Conservation (phyloP, 2,329 filamentous ascomycete genomes). For the Epichloe bromicola region DNA sequence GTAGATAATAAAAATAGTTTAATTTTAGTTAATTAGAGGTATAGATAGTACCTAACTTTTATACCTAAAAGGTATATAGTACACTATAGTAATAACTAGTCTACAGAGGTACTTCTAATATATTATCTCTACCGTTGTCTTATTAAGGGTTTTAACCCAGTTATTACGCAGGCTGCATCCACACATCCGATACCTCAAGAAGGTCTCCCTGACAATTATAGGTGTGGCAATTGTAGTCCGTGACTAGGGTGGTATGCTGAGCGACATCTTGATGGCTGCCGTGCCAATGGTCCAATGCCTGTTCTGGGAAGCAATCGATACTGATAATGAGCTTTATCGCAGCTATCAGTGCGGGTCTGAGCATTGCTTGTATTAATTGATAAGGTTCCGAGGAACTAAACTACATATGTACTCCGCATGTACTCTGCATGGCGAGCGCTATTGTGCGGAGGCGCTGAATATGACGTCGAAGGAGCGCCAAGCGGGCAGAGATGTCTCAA, state of each 20-base stretch:
- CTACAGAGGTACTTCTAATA: no score
- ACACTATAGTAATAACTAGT: no score
- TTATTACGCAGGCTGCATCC: no score
- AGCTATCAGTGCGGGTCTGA: background rate
- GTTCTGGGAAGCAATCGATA: background rate
- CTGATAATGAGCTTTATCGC: conserved; percentile 1
- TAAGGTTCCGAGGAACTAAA: background rate
- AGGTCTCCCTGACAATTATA: no score
- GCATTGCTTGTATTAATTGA: background rate
- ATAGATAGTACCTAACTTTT: no score
- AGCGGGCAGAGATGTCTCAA: background rate
- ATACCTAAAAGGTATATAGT: no score
- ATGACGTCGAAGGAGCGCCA: conserved; percentile 4
- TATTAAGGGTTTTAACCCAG: no score
- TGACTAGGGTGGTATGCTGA: background rate
- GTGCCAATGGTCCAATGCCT: background rate
- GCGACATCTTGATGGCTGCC: background rate
- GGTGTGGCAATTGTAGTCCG: background rate
- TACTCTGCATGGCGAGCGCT: background rate
- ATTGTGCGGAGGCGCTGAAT: background rate
- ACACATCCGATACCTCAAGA: no score
- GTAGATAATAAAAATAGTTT: no score
- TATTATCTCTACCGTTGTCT: no score
- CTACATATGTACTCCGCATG: background rate
- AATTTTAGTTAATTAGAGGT: no score